Evolutionary conservation across 345 rosid species (phyloP), one percentile per base, ranked within the genome.

Genomic region (Capsella bursapastoris): DNA sequence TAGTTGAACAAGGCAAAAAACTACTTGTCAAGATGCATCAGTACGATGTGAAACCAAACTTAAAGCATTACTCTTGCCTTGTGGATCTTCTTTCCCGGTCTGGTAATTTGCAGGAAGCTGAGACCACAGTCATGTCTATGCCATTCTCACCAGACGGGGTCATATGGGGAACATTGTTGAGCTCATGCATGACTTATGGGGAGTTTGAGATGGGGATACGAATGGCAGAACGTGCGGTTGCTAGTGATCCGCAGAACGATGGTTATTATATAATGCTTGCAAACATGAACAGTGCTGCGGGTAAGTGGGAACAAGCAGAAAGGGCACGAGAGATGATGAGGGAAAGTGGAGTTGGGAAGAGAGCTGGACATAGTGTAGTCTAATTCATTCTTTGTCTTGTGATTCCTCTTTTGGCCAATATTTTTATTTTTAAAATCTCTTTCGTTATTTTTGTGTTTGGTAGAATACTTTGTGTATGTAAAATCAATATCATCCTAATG

Each of bases 11-110:
- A 79, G 90, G 92, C 75, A 86, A 80, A 69, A 37, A 32, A 38
- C 61, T 85, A 1, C 82, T 87, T 48, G 29, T 41, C 12, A 85
- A 80, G 80, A 86, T 86, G 92, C 67, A 85, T 5, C 35, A 61
- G 34, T 75, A 84, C 79, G 74, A 75, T 22, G 27, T 85, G 65
- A 80, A 81, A 74, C 90, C 96, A 0, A 82, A 64, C 66, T 47
- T 89, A 73, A 89, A 89, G 80, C 92, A 89, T 78, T 89, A 84
- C 82, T 78, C 96, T 64, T 87, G 92, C 66, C 70, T 86, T 37
- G 86, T 84, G 57, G 90, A 89, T 82, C 87, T 87, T 73, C 84
- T 90, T 29, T 84, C 90, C 51, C 81, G 88, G 83, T 85, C 90
- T 40, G 92, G 92, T 68, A 68, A 84, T 50, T 70, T 90, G 59